phyloP scores from a whole-genome alignment of 139 green algal species.

The Trebouxia sp. region DNA sequence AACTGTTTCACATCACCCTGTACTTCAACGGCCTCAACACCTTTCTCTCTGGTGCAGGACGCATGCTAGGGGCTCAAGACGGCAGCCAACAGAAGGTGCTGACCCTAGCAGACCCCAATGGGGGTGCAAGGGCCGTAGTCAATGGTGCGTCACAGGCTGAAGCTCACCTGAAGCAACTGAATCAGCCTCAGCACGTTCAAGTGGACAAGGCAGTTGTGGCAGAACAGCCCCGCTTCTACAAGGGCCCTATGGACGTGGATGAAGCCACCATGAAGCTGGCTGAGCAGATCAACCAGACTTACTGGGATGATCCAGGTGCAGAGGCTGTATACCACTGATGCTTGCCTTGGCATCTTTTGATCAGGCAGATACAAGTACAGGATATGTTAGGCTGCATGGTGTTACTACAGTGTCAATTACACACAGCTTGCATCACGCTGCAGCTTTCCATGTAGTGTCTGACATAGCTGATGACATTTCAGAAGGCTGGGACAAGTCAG shows the following conservation, averaged over 20 bases:
- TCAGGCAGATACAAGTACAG: background rate
- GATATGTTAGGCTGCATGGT: too few relatives aligned
- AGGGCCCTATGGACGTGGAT: background rate
- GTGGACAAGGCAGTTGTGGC: background rate
- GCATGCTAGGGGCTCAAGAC: background rate
- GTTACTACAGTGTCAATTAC: too few relatives aligned
- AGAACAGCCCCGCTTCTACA: background rate
- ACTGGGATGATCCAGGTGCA: conserved; percentile 20
- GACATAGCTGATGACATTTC: too few relatives aligned
- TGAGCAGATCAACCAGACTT: conserved; percentile 6
- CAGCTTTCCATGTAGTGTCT: too few relatives aligned
- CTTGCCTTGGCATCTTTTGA: background rate
- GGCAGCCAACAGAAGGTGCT: background rate
- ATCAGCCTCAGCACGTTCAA: background rate
- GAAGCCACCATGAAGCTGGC: conserved; percentile 5
- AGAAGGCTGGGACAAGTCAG: too few relatives aligned
- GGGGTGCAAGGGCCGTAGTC: background rate
- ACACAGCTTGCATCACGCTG: too few relatives aligned
- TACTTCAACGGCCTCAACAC: too few relatives aligned
- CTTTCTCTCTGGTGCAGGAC: background rate
- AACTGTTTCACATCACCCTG: too few relatives aligned
- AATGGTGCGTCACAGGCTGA: background rate
- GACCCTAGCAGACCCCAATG: conserved; percentile 16
- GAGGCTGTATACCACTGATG: too few relatives aligned
- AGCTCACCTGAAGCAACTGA: conserved; percentile 10